Conservation (phyloP, 169 alveolate species). For the Pseudocohnilembus persalinus region DNA sequence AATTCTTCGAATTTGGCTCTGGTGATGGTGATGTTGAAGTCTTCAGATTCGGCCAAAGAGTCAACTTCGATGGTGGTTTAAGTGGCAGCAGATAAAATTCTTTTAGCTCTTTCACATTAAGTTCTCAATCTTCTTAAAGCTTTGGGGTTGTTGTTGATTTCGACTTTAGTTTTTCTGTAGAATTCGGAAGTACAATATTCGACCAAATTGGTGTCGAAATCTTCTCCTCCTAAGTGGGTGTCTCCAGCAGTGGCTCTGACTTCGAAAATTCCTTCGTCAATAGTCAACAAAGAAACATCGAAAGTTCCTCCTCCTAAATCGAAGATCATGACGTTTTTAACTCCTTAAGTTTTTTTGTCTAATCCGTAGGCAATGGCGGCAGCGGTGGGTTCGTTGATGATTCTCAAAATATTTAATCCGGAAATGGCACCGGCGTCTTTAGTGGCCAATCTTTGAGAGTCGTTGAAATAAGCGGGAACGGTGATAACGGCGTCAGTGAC, state of each 20-base stretch:
- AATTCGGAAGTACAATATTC: conserved; percentile 34
- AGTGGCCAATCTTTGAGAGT: conserved; percentile 48
- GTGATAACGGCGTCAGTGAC: conserved; percentile 34
- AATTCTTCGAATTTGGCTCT: conserved; percentile 72
- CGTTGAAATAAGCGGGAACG: conserved; percentile 46
- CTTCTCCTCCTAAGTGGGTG: conserved; percentile 52
- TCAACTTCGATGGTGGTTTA: conserved; percentile 37
- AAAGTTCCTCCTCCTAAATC: conserved; percentile 66
- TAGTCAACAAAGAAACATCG: conserved; percentile 42
- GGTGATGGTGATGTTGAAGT: conserved; percentile 49
- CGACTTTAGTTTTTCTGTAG: conserved; percentile 28
- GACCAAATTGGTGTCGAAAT: conserved; percentile 48
- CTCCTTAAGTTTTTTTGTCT: conserved; percentile 28
- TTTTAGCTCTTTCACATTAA: conserved; percentile 49
- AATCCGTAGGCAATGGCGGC: conserved; percentile 57
- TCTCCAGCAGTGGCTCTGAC: conserved; percentile 52
- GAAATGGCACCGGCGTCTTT: conserved; percentile 52
- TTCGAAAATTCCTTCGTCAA: conserved; percentile 46
- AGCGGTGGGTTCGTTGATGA: conserved; percentile 54
- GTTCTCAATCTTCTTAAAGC: conserved; percentile 45
- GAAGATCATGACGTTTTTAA: conserved; percentile 34
- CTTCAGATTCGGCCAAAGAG: conserved; percentile 44
- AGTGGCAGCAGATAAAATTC: conserved; percentile 4
- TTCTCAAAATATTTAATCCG: conserved; percentile 44
- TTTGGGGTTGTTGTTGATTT: conserved; percentile 26